Conservation (phyloP, 805 yeast species). For the Hanseniaspora singularis region DNA sequence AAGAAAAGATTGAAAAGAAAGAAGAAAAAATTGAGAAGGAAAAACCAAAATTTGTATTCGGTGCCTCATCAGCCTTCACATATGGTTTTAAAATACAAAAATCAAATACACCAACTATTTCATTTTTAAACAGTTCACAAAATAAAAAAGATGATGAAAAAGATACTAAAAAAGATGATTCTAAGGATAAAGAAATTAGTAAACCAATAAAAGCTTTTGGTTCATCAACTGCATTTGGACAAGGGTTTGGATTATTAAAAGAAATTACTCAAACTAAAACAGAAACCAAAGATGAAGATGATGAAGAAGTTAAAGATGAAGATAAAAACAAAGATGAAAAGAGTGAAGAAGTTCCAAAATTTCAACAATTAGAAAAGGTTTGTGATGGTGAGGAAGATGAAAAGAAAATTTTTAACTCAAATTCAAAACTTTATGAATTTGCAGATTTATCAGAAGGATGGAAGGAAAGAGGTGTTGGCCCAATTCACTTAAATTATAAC, state of each 20-base stretch:
- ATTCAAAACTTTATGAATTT: conserved; percentile 71
- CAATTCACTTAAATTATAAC: conserved; percentile 59
- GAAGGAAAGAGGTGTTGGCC: conserved; percentile 92
- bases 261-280: conserved; percentile 14
- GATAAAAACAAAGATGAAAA: conserved; percentile 18
- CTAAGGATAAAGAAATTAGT: not conserved
- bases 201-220: conserved; percentile 28
- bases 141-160: not conserved
- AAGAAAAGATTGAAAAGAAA: conserved; percentile 1
- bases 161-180: not conserved
- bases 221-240: conserved; percentile 33
- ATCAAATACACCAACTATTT: not conserved
- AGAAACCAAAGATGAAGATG: conserved; percentile 15
- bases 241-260: conserved; percentile 18
- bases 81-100: conserved; percentile 27
- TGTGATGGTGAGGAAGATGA: conserved; percentile 90
- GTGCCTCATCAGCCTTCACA: conserved; percentile 42
- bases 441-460: conserved; percentile 62
- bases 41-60: conserved; percentile 45
- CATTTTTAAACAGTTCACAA: not conserved
- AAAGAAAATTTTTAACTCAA: conserved; percentile 49
- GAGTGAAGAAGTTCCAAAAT: conserved; percentile 18
- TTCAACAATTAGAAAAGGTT: conserved; percentile 31
- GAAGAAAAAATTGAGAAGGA: conserved; percentile 13
- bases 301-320: conserved; percentile 2